Evolutionary conservation across 2,329 filamentous ascomycete species (phyloP), one percentile per base, ranked within the genome.

Genomic region (Neurospora sp.): DNA sequence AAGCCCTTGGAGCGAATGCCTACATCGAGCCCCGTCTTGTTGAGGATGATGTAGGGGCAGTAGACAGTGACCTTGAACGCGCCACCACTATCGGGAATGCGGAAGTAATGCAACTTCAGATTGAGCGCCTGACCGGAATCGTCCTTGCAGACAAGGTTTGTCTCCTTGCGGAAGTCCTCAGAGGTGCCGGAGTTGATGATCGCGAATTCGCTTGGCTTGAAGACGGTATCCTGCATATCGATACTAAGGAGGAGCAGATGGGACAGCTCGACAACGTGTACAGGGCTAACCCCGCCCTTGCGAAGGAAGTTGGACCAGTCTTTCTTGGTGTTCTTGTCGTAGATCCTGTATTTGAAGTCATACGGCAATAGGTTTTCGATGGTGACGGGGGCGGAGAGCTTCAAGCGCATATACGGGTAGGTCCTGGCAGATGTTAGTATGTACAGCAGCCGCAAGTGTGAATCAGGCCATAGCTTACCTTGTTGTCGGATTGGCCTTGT

Each of bases 261-360:
- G 0, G 95, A 97, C 23, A 99, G 84, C 80, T 99, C 95, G 19
- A 98, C 95, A 10, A 98, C 94, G 78, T 99, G 96, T 0, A 99
- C 94, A 0, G 96, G 96, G 78, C 96, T 99, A 70, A 98, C 91
- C 15, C 96, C 96, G 36, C 96, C 96, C 80, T 97, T 98, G 70
- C 96, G 89, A 66, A 99, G 83, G 82, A 99, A 99, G 79, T 99
- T 99, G 4, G 93, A 96, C 96, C 96, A 99, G 78, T 99, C 96
- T 78, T 96, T 97, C 84, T 95, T 96, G 0, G 94, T 97, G 79
- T 97, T 96, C 82, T 96, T 97, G 83, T 99, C 96, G 77, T 98
- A 99, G 69, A 99, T 98, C 69, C 95, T 89, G 79, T 99, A 99
- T 80, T 99, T 98, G 88, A 99, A 99, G 80, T 99, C 96, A 77